Evolutionary conservation across 176 grass and related monocot species (phyloP), one percentile per base, ranked within the genome.

Genomic region (Tuctoria greenei): DNA sequence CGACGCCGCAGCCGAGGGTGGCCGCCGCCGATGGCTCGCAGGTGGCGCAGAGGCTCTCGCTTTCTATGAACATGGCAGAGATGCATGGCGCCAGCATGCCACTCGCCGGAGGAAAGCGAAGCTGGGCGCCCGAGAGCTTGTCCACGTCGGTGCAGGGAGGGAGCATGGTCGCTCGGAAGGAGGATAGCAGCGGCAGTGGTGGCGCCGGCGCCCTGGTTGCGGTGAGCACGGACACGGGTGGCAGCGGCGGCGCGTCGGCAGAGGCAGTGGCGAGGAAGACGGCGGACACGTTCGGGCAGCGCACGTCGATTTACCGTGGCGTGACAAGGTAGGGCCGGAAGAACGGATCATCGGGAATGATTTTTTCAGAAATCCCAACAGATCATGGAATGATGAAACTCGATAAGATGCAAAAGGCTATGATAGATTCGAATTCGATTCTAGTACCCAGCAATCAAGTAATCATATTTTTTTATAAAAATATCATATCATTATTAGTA

Each of bases 221-320:
- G 0, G 74, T 66, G 7, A 58, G 68, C 47, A 78, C 31, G 1
- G 80, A 87, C 65, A 79, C 46, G 0, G 74, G 61, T 13, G 74
- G 72, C 16, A 65, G 69, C 20, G 72, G 69, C 20, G 72, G 42
- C 31, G 31, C 31, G 31, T 31, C 31, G 31, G 31, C 31, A 24
- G 82, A 82, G 44, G 39, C 58, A 2, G 47, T 77, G 56, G 76
- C 82, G 5, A 92, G 89, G 77, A 95, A 94, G 64, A 74, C 91
- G 0, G 85, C 79, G 7, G 91, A 99, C 79, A 99, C 95, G 44
- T 99, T 99, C 45, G 95, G 95, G 36, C 95, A 99, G 65, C 86
- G 95, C 20, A 99, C 95, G 8, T 99, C 95, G 41, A 99, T 99
- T 46, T 99, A 99, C 81, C 91, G 92, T 0, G 95, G 95, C 1